Conservation (phyloP, 306 rosid species). For the Trichosanthes truncata region DNA sequence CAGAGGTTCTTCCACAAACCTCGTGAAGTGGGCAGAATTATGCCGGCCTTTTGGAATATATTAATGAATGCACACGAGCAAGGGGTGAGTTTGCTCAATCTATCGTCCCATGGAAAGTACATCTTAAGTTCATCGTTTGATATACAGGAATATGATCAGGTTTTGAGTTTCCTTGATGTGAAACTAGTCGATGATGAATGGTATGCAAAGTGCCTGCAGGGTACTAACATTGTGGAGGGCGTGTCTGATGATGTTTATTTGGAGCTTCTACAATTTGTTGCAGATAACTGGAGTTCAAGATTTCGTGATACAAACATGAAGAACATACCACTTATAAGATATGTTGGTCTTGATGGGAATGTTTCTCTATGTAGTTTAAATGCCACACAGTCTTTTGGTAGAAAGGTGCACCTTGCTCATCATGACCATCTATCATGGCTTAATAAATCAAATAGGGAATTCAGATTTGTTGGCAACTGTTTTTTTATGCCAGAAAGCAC, state of each 20-base stretch:
- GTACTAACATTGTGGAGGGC: slow-evolving; percentile 37
- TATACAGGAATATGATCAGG: slow-evolving; percentile 18
- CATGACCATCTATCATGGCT: slow-evolving; percentile 34
- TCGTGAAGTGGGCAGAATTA: slow-evolving; percentile 41
- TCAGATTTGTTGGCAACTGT: slow-evolving; percentile 10
- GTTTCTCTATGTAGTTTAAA: slow-evolving; percentile 27
- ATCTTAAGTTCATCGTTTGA: slow-evolving; percentile 49
- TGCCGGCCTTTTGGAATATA: slow-evolving; percentile 51
- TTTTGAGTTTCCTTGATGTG: slow-evolving; percentile 42
- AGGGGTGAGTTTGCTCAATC: slow-evolving; percentile 28
- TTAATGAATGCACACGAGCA: slow-evolving; percentile 27
- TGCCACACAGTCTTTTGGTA: neutral
- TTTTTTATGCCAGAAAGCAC: slow-evolving; percentile 48
- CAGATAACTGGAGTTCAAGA: slow-evolving; percentile 26
- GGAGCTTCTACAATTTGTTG: slow-evolving; percentile 39
- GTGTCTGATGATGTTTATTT: slow-evolving; percentile 45
- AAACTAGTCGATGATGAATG: slow-evolving; percentile 33
- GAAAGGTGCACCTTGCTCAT: slow-evolving; percentile 18
- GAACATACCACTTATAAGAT: slow-evolving; percentile 34
- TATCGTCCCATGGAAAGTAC: slow-evolving; percentile 44
- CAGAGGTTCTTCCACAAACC: slow-evolving; percentile 63
- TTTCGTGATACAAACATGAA: slow-evolving; percentile 21
- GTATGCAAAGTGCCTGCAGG: slow-evolving; percentile 64
- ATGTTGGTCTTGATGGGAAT: slow-evolving; percentile 27
- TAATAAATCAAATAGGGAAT: slow-evolving; percentile 39